phyloP scores from a whole-genome alignment of 768 basidiomycete genomes.

The Boletus rubroflammeus region DNA sequence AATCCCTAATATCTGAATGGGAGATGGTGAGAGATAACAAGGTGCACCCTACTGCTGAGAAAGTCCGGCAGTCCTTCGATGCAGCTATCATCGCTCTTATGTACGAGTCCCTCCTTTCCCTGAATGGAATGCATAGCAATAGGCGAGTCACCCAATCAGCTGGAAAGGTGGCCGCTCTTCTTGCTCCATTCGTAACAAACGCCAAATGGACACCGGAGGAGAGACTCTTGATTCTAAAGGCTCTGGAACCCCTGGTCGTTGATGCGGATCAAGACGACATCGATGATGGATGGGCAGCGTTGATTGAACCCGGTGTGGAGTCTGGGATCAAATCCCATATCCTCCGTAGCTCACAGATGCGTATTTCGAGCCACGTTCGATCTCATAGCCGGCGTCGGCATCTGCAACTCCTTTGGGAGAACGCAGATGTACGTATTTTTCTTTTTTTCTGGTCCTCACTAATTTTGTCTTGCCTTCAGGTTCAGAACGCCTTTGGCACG shows the following conservation, averaged over 20 bases:
- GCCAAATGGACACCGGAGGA: constrained; percentile 57
- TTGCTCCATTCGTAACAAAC: constrained; percentile 38
- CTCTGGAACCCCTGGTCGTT: constrained; percentile 62
- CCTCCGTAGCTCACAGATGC: constrained; percentile 36
- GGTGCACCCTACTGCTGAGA: constrained; percentile 52
- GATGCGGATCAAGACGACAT: constrained; percentile 31
- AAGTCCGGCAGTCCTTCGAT: constrained; percentile 66
- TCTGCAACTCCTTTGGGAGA: constrained; percentile 66
- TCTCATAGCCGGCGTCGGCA: constrained; percentile 28
- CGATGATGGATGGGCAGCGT: constrained; percentile 39
- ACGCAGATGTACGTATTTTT: constrained; percentile 53
- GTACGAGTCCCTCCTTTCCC: constrained; percentile 62
- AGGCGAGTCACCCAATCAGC: constrained; percentile 61
- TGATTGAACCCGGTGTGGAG: constrained; percentile 42
- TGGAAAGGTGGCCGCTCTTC: constrained; percentile 48
- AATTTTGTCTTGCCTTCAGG: constrained; percentile 34
- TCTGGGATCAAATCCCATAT: constrained; percentile 65
- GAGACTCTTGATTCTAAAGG: constrained; percentile 59
- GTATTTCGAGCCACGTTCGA: constrained; percentile 7
- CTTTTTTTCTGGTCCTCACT: background rate
- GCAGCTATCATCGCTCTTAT: constrained; percentile 58
- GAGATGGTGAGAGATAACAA: constrained; percentile 36
- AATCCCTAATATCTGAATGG: constrained; percentile 48
- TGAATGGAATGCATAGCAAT: constrained; percentile 64
- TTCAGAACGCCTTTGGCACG: constrained; percentile 45